Evolutionary conservation across 2,329 filamentous ascomycete genomes (phyloP).

Genomic region (Neofusicoccum laricinum): DNA sequence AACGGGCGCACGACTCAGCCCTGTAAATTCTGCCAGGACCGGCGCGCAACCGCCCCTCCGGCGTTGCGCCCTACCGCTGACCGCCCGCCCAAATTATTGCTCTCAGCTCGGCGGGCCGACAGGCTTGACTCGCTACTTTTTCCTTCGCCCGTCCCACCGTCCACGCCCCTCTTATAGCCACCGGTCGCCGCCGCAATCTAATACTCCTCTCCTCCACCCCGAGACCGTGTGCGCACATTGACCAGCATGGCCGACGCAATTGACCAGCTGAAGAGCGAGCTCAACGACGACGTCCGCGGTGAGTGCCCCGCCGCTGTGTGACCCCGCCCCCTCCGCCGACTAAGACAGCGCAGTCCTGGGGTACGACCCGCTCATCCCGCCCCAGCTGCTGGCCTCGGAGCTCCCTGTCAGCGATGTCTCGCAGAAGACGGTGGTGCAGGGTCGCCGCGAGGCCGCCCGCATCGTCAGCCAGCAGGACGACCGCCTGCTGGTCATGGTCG

Average conservation of each 20-base stretch:
- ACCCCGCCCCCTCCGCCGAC: neutral
- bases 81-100: slow-evolving; percentile 9
- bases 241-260: slow-evolving; percentile 22
- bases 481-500: slow-evolving; percentile 89
- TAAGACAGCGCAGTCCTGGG: slow-evolving; percentile 65
- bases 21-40: neutral
- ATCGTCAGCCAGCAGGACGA: slow-evolving; percentile 79
- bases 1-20: neutral
- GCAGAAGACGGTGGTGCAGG: slow-evolving; percentile 67
- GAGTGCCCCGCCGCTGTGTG: slow-evolving; percentile 24
- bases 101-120: neutral
- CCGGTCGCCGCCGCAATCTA: slow-evolving; percentile 14
- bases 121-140: slow-evolving; percentile 14
- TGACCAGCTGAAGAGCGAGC: slow-evolving; percentile 26
- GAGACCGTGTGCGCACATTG: slow-evolving; percentile 19
- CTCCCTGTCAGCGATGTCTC: slow-evolving; percentile 65
- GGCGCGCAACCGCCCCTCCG: neutral
- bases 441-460: slow-evolving; percentile 65
- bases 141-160: neutral
- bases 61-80: neutral
- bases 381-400: slow-evolving; percentile 81
- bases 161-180: slow-evolving; percentile 13
- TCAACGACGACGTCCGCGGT: slow-evolving; percentile 54
- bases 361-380: slow-evolving; percentile 90
- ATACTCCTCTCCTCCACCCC: too few relatives aligned